Evolutionary conservation across 2,329 filamentous ascomycete genomes (phyloP), one percentile per base, ranked within the genome.

Genomic region (Penicillium digitatum): DNA sequence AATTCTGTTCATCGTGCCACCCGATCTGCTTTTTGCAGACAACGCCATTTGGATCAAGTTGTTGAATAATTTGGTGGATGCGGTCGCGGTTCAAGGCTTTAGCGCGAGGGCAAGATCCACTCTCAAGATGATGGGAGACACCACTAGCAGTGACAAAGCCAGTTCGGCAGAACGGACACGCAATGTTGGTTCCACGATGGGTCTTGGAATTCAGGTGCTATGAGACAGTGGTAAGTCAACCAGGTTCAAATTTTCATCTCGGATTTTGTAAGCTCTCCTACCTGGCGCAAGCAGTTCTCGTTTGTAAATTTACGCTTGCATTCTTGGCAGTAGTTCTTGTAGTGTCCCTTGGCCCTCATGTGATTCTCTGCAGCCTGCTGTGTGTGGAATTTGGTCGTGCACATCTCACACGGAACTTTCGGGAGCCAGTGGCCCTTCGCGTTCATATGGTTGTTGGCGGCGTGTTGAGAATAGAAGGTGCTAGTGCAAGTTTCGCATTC

Each of bases 41-140:
- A 14, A 16, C 0, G 2, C 45, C 45, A 10, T 20, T 37, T 1
- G 45, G 32, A 27, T 48, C 45, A 8, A 37, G 45, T 6, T 27
- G 16, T 20, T 27, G 45, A 26, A 48, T 37, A n/a, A 48, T 48
- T 1, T 24, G 45, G 45, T 48, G 45, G 11, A 48, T 37, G 3
- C 8, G 37, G 11, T 37, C 45, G 20, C 45, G 45, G 24, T 48
- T 48, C 32, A 48, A 8, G 11, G 0, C 8, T 26, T n/a, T 11
- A 16, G 45, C 45, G 10, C 16, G 22, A 7, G 45, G 32, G 16
- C 45, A 48, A 16, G 73, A 68, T n/a, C 79, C 79, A 0, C 62
- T 69, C 59, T 87, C 85, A 0, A 87, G 68, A 58, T 87, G 82
- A 63, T 84, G 74, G 0, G 72, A 64, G 5, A 86, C 60, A 4